Evolutionary conservation across 148 eudicot species (phyloP).

Genomic region (Pouteria glomerata): DNA sequence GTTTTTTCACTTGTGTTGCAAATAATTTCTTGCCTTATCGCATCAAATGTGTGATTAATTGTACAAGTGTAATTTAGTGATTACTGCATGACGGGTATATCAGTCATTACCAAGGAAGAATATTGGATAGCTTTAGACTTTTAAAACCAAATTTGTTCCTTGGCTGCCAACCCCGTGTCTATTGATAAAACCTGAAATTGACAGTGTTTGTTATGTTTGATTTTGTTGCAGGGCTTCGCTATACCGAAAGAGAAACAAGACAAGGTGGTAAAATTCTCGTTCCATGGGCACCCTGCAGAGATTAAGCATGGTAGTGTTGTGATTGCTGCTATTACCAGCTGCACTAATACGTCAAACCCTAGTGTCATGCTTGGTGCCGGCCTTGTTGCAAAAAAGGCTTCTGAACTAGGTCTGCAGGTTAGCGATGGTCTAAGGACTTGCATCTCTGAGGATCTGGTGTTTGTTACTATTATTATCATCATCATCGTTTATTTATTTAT

Average conservation of each 20-base stretch:
- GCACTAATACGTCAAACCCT: conserved; percentile 69
- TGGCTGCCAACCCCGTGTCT: not conserved
- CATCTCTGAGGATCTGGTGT: not conserved
- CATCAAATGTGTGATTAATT: not conserved
- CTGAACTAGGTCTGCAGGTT: conserved; percentile 55
- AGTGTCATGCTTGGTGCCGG: conserved; percentile 69
- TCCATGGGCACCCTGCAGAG: conserved; percentile 62
- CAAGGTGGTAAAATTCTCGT: conserved; percentile 53
- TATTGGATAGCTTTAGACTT: not conserved
- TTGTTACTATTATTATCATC: no score
- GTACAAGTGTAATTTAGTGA: not conserved
- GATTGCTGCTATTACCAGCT: conserved; percentile 69
- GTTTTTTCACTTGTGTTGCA: not conserved
- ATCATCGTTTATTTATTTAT: no score
- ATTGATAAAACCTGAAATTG: not conserved
- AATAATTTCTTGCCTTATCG: not conserved
- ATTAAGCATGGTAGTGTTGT: conserved; percentile 67
- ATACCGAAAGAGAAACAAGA: conserved; percentile 57
- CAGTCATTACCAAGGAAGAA: conserved; percentile 5
- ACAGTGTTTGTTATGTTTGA: conserved; percentile 1
- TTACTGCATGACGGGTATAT: not conserved
- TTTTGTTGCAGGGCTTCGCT: conserved; percentile 48
- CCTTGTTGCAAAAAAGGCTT: conserved; percentile 58
- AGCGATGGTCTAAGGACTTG: conserved; percentile 6
- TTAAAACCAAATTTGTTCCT: not conserved